Evolutionary conservation across 495 filamentous ascomycete genomes (phyloP), one percentile per base, ranked within the genome.

Genomic region (Letharia columbiana): DNA sequence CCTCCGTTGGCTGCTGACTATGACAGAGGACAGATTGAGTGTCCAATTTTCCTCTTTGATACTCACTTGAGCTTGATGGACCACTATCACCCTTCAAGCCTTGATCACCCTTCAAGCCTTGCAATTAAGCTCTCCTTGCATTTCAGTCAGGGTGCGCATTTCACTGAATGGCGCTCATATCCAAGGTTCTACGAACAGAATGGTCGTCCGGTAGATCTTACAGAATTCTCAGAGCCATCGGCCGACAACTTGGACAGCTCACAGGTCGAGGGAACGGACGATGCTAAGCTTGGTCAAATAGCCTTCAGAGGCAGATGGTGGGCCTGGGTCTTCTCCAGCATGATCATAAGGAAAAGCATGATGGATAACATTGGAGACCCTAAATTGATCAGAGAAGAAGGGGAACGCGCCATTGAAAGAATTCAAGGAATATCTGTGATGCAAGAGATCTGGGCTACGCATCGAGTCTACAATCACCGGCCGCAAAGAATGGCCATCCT

Each of bases 271-370:
- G 37, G 15, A 0, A 66, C 42, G 15, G 58, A 45, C 28, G 35
- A 66, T 18, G 4, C 49, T 10, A 54, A 40, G 58, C 47, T 68
- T 10, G 45, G 23, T 64, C 74, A 77, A 60, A 75, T 73, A 6
- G 74, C 77, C 0, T 79, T 84, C 40, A 78, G 80, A 63, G 79
- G 79, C 17, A 72, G 70, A 15, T 83, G 80, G 78, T 84, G 82
- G 82, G 80, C 75, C 7, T 70, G 66, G 37, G 62, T 75, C 28
- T 83, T 84, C 72, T 78, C 75, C 2, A 67, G 76, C 31, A 68
- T 79, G 60, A 79, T 77, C 4, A 74, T 77, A 61, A 75, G 76
- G 5, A 79, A 75, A 66, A 72, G 71, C 59, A 73, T 76, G 56
- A 73, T 74, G 18, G 77, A 79, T 64, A 69, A 75, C 39, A 72